A percentile compares a stretch with the other conserved stretches of the same genome.
Conservation (phyloP, 2,329 filamentous ascomycete species). For the Aureobasidium subglaciale region DNA sequence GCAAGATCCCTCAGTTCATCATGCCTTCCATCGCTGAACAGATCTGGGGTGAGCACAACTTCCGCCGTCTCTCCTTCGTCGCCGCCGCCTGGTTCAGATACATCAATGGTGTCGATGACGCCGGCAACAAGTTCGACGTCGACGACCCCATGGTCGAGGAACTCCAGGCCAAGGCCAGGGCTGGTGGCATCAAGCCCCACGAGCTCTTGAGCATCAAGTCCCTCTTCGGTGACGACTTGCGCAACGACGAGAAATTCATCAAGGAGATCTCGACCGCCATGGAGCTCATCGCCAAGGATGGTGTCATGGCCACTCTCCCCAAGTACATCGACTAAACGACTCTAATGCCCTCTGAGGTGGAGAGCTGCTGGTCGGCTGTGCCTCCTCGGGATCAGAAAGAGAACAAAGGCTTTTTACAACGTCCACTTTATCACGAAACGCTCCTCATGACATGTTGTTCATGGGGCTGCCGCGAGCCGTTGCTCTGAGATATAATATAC, state of each 20-base stretch:
- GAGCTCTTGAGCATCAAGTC: conserved; percentile 40
- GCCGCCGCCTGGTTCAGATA: conserved; percentile 47
- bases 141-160: conserved; percentile 46
- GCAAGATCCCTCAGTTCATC: conserved; percentile 49
- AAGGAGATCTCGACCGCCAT: conserved; percentile 42
- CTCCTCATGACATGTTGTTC: not conserved
- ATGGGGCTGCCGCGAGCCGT: not conserved
- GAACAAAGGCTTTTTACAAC: not conserved
- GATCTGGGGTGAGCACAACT: conserved; percentile 40
- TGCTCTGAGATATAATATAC: conserved; percentile 4
- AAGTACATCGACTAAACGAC: conserved; percentile 33
- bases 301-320: conserved; percentile 43
- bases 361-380: not conserved
- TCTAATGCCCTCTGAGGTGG: not conserved
- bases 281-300: conserved; percentile 41
- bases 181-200: conserved; percentile 37
- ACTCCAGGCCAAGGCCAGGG: conserved; percentile 40
- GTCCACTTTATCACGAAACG: not conserved
- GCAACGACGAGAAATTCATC: conserved; percentile 42
- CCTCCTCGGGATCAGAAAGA: not conserved
- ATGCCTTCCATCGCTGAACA: conserved; percentile 42
- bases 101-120: conserved; percentile 45
- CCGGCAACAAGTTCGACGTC: conserved; percentile 35
- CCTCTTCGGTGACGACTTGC: conserved; percentile 48
- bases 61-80: conserved; percentile 42